Base-by-base conservation (phyloP, 495 filamentous ascomycete species). In the Penicillium cosmopolitanum region DNA sequence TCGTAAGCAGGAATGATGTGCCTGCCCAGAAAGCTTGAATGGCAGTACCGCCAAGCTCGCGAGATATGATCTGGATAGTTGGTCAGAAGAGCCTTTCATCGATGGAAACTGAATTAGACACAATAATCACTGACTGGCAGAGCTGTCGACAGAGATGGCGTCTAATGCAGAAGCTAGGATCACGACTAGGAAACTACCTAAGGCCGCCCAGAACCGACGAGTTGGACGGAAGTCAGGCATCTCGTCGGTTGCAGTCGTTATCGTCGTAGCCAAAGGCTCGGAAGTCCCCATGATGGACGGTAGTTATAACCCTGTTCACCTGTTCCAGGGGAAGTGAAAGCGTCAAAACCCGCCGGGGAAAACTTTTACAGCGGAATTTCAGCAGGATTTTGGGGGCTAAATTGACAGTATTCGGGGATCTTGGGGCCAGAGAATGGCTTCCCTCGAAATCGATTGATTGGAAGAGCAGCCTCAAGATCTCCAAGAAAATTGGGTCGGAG, bases 1-100 rank as follows among this genome's bases (percentile, higher is more conserved):
- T 84, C 4, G 84, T 80, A 42, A 90, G 82, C 23, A 88, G 70
- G 48, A 83, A 83, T 11, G 85, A 84, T 1, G 83, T 88, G 18
- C 84, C 87, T 9, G 84, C 77, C 85, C 86, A 89, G 3, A 81
- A 84, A 2, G 59, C 57, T 33, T 69, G 43, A 36, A 53, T 56
- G 6, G 56, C 51, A 63, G 53, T 53, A 2, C 60, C 60, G 25
- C 50, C 35, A 4, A 63, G 43, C 21, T 48, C 19, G 15, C 46
- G 46, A 12, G 46, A 28, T 19, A 48, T 28, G 19, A 48, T 48
- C 46, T 48, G 12, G 11, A 13, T 9, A 48, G 31, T 19, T 18
- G 13, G 5, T 48, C 19, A 48, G 46, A 7, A 25, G 11, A 3
- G 18, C 10, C 23, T 23, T 31, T 25, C 46, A 11, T 48, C 9